Evolutionary conservation across 2,329 filamentous ascomycete genomes (phyloP).

Genomic region (Didymella lethalis): DNA sequence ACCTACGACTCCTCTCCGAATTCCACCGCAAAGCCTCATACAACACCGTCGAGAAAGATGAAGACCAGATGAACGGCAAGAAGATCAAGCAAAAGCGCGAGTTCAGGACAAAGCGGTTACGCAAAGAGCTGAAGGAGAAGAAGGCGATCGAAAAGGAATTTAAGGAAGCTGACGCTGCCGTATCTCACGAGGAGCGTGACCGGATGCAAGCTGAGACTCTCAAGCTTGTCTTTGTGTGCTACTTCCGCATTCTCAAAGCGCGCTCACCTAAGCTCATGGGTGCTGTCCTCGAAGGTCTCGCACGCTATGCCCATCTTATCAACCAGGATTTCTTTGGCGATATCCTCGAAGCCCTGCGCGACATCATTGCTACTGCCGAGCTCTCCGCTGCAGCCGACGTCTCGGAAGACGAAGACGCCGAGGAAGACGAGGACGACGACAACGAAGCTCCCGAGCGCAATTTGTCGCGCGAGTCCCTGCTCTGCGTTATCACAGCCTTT

Average conservation of each 20-base stretch:
- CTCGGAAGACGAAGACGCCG: constrained; percentile 55
- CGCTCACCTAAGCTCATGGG: constrained; percentile 87
- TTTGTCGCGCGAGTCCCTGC: constrained; percentile 86
- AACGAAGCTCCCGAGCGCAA: constrained; percentile 60
- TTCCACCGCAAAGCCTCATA: constrained; percentile 85
- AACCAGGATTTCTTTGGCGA: constrained; percentile 99
- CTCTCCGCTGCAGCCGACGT: constrained; percentile 57
- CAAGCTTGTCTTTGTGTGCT: constrained; percentile 93
- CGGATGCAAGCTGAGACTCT: constrained; percentile 94
- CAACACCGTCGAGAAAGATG: constrained; percentile 72
- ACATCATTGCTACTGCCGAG: constrained; percentile 79
- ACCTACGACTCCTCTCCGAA: constrained; percentile 85
- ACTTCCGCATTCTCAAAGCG: constrained; percentile 92
- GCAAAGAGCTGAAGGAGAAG: constrained; percentile 84
- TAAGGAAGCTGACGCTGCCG: constrained; percentile 87
- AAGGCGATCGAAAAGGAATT: constrained; percentile 93
- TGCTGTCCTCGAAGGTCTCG: constrained; percentile 92
- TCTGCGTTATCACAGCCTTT: constrained; percentile 95
- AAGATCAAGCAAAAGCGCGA: constrained; percentile 78
- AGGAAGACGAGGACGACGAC: constrained; percentile 56
- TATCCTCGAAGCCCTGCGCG: constrained; percentile 90
- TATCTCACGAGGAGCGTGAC: constrained; percentile 91
- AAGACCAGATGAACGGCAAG: constrained; percentile 60
- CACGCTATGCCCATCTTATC: constrained; percentile 94
- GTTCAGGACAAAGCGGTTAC: constrained; percentile 86